phyloP scores from a whole-genome alignment of 257 asterid species.

The Nicotiana undulata region DNA sequence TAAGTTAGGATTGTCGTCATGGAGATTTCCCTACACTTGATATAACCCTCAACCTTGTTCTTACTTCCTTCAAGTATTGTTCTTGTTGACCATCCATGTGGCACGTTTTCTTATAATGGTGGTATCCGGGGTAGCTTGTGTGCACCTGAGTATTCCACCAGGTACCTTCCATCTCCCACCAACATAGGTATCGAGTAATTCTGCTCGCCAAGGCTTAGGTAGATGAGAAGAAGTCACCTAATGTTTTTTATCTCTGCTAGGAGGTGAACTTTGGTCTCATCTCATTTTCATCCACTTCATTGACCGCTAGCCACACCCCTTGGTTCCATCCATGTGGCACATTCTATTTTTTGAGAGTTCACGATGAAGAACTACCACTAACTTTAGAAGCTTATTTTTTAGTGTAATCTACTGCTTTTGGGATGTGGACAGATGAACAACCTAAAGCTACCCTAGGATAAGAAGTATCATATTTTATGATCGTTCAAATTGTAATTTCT shows the following conservation, averaged over 20 bases:
- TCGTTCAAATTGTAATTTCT: background rate
- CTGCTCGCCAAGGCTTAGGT: background rate
- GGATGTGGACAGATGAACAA: conserved; percentile 1
- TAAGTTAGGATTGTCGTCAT: background rate
- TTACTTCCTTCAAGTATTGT: background rate
- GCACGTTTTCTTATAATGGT: background rate
- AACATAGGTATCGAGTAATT: background rate
- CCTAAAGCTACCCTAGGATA: background rate
- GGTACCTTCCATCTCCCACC: background rate
- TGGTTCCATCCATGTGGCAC: background rate
- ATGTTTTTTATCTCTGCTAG: background rate
- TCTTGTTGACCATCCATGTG: background rate
- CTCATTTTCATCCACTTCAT: background rate
- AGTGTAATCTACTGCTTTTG: background rate
- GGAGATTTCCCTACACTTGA: background rate
- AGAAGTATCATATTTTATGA: background rate
- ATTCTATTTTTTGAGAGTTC: background rate
- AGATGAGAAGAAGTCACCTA: background rate
- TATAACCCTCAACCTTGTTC: background rate
- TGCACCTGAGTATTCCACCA: background rate
- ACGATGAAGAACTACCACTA: background rate
- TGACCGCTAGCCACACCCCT: background rate
- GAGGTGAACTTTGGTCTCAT: background rate
- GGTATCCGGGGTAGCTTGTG: background rate
- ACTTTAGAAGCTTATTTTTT: background rate